Evolutionary conservation across 305 asterid species (phyloP).

Genomic region (Lippia alba): DNA sequence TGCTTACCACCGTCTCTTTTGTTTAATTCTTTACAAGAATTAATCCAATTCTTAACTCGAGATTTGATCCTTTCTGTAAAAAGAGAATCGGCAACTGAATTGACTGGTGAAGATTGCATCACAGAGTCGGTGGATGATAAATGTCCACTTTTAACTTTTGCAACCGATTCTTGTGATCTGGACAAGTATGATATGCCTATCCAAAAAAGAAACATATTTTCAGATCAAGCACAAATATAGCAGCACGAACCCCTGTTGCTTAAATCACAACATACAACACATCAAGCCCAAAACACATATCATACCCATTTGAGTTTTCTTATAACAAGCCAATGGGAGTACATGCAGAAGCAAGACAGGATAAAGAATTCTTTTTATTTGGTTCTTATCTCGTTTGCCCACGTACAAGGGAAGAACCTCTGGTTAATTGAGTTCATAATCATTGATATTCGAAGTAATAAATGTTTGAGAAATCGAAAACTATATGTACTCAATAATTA

Average conservation of each 20-base stretch:
- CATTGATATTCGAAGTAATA: conserved; percentile 1
- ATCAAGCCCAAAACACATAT: background rate
- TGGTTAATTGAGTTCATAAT: no score
- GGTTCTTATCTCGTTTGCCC: conserved; percentile 17
- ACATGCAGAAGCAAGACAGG: background rate
- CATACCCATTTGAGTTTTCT: background rate
- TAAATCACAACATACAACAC: background rate
- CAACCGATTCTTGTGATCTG: conserved; percentile 78
- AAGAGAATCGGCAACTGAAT: conserved; percentile 84
- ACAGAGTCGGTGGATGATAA: conserved; percentile 37
- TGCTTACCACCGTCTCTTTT: conserved; percentile 66
- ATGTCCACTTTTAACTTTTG: conserved; percentile 53
- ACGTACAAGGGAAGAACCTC: no score
- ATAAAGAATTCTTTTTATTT: background rate
- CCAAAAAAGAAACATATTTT: conserved; percentile 17
- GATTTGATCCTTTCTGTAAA: conserved; percentile 72
- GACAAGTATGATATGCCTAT: conserved; percentile 93
- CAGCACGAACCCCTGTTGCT: conserved; percentile 2
- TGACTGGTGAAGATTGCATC: conserved; percentile 46
- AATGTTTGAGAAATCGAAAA: conserved; percentile 3
- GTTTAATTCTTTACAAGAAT: conserved; percentile 52
- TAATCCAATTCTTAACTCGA: conserved; percentile 78
- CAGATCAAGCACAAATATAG: conserved; percentile 25
- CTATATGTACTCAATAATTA: background rate
- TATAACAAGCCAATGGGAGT: background rate